Evolutionary conservation across 1,284 basidiomycete species (phyloP), one percentile per base, ranked within the genome.

Genomic region (Puccinia coronata): DNA sequence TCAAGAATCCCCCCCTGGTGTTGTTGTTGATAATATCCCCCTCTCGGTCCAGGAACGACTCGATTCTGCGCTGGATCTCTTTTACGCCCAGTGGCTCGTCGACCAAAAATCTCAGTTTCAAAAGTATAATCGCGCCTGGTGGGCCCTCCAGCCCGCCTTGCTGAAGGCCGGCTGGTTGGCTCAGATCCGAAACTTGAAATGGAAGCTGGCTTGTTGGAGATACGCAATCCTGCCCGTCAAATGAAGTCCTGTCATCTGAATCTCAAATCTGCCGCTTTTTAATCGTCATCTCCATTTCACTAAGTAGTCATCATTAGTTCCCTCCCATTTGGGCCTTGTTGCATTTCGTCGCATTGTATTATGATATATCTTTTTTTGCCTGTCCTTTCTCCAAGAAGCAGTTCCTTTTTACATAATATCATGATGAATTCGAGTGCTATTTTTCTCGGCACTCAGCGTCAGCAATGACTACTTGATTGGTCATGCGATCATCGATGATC

Each of bases 191-290:
- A n/a, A 41, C 34, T 51, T 51, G 43, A 78, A 34, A 55, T 78
- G 75, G 75, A 78, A 78, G 57, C 18, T 65, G 16, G 63, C 63
- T 41, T 69, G 75, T 41, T 78, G 43, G 47, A 41, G 51, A 73
- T 41, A 55, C 34, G 6, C 70, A n/a, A 51, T 72, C n/a, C n/a
- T n/a, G n/a, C n/a, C n/a, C n/a, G n/a, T n/a, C n/a, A n/a, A n/a
- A n/a, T n/a, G n/a, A n/a, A n/a, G n/a, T 65, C 61, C 39, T 49
- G 47, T 16, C 57, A 25, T 59, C 34, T 4, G 18, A 14, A 59
- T 1, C 57, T 14, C 28, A 59, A 23, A 57, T 6, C 6, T 23
- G 8, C 23, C 23, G 8, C 20, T n/a, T n/a, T 9, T 57, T n/a
- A 39, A 39, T 65, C 28, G 39, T 65, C 61, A 65, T 36, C 39